Conservation (phyloP, 495 filamentous ascomycete genomes). For the Schizothecium vesticola region DNA sequence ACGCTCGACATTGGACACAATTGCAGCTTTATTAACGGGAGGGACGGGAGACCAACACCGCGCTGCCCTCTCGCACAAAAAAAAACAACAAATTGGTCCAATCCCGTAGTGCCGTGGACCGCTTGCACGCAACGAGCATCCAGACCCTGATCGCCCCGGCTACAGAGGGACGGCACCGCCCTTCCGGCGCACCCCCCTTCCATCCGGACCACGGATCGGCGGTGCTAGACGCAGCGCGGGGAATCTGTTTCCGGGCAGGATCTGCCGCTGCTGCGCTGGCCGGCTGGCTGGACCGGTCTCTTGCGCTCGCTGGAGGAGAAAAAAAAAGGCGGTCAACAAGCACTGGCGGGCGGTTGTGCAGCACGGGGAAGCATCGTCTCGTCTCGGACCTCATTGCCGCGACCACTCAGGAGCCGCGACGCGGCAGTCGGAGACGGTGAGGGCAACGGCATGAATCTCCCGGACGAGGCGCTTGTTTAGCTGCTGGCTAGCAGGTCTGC, state of each 20-base stretch:
- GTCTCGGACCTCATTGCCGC: not conserved
- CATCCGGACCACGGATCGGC: conserved; percentile 11
- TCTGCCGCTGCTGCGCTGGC: not conserved
- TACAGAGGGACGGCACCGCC: not conserved
- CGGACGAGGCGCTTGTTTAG: not conserved
- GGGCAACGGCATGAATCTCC: not conserved
- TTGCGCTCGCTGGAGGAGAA: not conserved
- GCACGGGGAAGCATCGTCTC: not conserved
- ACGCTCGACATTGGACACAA: not conserved
- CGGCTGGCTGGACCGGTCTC: conserved; percentile 1
- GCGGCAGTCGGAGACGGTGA: not conserved
- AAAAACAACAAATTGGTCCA: not conserved
- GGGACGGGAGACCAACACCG: not conserved
- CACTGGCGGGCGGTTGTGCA: not conserved
- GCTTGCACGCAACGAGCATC: not conserved
- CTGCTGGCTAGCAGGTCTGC: not conserved
- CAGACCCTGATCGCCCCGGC: not conserved
- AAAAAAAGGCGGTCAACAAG: conserved; percentile 8
- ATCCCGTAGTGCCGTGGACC: not conserved
- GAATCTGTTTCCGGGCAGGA: conserved; percentile 3
- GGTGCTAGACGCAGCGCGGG: not conserved
- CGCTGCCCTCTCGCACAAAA: not conserved
- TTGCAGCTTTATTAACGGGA: not conserved
- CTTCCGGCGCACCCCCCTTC: not conserved
- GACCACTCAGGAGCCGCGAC: not conserved